These are phyloP conservation scores for Phaffomyces antillensis DNA, from an alignment of 805 yeast genomes.

Conservation along the genomic window DNA sequence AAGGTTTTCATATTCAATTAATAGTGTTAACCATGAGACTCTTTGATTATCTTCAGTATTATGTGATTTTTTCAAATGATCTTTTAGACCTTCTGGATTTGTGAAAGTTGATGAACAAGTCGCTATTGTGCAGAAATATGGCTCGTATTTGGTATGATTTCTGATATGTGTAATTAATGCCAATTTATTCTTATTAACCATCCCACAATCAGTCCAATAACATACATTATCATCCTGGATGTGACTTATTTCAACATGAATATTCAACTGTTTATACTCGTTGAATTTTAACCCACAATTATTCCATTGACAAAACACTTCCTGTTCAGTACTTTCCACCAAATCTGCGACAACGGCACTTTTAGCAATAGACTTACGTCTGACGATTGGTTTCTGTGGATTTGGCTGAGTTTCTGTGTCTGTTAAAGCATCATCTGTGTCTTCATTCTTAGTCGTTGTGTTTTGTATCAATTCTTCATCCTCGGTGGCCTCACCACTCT, in stretches of 20 bases:
- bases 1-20: constrained; percentile 27
- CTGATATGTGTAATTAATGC: constrained; percentile 58
- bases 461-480: constrained; percentile 1
- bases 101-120: constrained; percentile 58
- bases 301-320: constrained; percentile 12
- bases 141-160: constrained; percentile 61
- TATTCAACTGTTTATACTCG: constrained; percentile 2
- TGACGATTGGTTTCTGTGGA: not conserved
- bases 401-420: constrained; percentile 1
- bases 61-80: constrained; percentile 58
- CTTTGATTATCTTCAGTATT: constrained; percentile 1
- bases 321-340: not conserved
- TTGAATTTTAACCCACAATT: not conserved
- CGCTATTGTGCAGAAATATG: constrained; percentile 57
- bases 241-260: constrained; percentile 9
- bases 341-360: no score
- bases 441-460: not conserved
- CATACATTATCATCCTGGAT: constrained; percentile 26
- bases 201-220: constrained; percentile 54
- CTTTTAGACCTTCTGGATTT: constrained; percentile 53
- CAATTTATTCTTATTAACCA: constrained; percentile 43
- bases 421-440: constrained; percentile 3
- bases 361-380: no score
- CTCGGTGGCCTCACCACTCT: constrained; percentile 3
- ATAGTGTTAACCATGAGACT: constrained; percentile 13